Percentiles rank a stretch among this genome's conserved stretches.
Conservation (phyloP, 148 eudicot genomes). For the Talinum fruticosum region DNA sequence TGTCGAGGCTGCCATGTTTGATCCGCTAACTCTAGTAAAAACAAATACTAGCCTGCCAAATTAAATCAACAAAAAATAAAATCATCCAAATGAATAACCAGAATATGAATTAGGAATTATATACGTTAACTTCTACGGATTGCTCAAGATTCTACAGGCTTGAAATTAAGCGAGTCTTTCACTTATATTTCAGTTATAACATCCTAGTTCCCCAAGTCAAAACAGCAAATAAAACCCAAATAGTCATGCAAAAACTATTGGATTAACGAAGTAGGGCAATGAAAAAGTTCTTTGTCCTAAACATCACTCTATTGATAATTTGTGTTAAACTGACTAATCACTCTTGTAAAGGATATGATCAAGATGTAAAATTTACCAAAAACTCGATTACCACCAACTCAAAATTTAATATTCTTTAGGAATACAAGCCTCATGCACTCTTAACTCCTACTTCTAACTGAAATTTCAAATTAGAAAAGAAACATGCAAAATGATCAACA, state of each 20-base stretch:
- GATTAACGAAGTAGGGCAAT: neutral
- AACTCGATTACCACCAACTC: neutral
- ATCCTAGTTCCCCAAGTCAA: neutral
- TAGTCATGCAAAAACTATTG: neutral
- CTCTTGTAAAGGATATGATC: neutral
- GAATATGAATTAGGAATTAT: neutral
- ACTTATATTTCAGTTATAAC: too few relatives aligned
- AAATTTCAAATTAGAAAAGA: neutral
- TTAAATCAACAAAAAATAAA: neutral
- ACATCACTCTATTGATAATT: neutral
- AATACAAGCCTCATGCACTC: neutral
- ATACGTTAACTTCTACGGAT: neutral
- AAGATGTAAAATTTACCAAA: neutral
- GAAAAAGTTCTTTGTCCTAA: neutral
- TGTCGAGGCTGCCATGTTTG: conserved; percentile 65
- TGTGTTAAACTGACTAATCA: neutral
- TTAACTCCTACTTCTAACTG: neutral
- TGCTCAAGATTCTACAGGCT: neutral
- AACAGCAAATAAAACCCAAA: neutral
- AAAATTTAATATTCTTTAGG: neutral
- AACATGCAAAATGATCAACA: neutral
- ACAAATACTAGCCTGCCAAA: conserved; percentile 16
- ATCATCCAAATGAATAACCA: neutral
- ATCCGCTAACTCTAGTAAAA: conserved; percentile 2
- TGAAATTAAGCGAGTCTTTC: neutral